Evolutionary conservation across 768 basidiomycete species (phyloP), one percentile per base, ranked within the genome.

Genomic region (Boletus bicolor): DNA sequence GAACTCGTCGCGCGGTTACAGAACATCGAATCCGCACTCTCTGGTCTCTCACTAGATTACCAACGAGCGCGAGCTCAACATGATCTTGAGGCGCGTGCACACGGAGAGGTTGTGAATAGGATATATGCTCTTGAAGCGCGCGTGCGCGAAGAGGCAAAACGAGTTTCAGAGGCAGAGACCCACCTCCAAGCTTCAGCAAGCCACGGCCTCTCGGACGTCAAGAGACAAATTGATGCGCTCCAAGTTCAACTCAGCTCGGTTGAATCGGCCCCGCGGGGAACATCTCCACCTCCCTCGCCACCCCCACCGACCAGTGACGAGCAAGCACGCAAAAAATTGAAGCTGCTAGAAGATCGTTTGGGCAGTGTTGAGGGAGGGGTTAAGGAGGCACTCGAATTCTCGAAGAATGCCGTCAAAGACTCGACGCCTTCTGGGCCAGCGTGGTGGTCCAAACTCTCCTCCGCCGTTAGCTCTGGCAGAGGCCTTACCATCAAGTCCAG

Each of bases 381-480:
- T 47, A 82, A 83, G 68, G 88, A 91, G 52, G 86, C 87, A 0
- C 63, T 91, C n/a, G 89, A 91, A 49, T 61, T 82, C 4, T 79
- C 83, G 11, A 87, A 82, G 73, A 76, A 69, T 44, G 68, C 72
- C 4, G 64, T 64, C 48, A 77, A 79, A 53, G 72, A 75, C 5
- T 55, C 72, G 7, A 56, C 72, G 4, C 72, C 73, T 24, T 65
- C 73, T 35, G 77, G 72, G 12, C 69, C 77, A n/a, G 79, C 81
- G 5, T 90, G 89, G 89, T 88, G 86, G 87, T 80, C 77, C 70
- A 89, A 87, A 65, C 69, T 85, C 12, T 77, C 78, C 14, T 75
- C 82, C 0, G 75, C 70, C 28, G 66, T 73, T 14, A 77, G 75
- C 30, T 72, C 74, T 26, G 79, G 77, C 41, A 72, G 75, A 7